These are phyloP conservation scores for Kwoniella sp. DNA, from an alignment of 768 basidiomycete genomes.

Conservation along the genomic window DNA sequence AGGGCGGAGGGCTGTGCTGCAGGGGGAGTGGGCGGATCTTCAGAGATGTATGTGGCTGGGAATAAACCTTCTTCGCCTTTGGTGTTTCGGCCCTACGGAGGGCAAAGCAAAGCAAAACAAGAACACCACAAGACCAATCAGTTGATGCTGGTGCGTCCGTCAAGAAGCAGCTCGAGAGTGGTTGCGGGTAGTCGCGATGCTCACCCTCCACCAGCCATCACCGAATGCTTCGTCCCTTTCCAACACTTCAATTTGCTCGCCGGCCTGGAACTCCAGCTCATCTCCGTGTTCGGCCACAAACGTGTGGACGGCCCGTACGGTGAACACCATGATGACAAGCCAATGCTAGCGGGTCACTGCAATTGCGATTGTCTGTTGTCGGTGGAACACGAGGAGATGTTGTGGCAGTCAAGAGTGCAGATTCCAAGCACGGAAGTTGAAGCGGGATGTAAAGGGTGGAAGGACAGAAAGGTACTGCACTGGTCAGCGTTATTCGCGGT, in stretches of 20 bases:
- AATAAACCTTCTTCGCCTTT: constrained; percentile 86
- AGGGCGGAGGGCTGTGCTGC: constrained; percentile 13
- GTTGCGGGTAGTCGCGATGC: constrained; percentile 29
- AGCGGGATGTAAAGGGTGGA: background rate
- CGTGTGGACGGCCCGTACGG: constrained; percentile 47
- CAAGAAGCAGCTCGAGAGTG: constrained; percentile 9
- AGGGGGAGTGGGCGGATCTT: constrained; percentile 60
- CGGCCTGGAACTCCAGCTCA: constrained; percentile 80
- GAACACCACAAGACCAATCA: background rate
- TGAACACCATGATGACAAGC: constrained; percentile 25
- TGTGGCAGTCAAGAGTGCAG: background rate
- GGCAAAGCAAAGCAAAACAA: background rate
- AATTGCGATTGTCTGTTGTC: background rate
- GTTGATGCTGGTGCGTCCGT: background rate
- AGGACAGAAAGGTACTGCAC: background rate
- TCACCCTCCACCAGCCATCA: constrained; percentile 95
- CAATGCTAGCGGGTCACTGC: background rate
- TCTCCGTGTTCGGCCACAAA: constrained; percentile 92
- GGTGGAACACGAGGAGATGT: background rate
- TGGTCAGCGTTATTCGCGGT: too few relatives aligned
- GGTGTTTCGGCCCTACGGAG: constrained; percentile 74
- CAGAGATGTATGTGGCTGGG: constrained; percentile 81
- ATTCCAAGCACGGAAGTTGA: background rate
- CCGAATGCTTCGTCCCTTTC: constrained; percentile 91
- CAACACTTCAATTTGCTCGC: constrained; percentile 83